A percentile compares a stretch with the other conserved stretches of the same genome.
These are phyloP conservation scores for Salix brachista DNA, from an alignment of 345 rosid species.

Conservation along the genomic window DNA sequence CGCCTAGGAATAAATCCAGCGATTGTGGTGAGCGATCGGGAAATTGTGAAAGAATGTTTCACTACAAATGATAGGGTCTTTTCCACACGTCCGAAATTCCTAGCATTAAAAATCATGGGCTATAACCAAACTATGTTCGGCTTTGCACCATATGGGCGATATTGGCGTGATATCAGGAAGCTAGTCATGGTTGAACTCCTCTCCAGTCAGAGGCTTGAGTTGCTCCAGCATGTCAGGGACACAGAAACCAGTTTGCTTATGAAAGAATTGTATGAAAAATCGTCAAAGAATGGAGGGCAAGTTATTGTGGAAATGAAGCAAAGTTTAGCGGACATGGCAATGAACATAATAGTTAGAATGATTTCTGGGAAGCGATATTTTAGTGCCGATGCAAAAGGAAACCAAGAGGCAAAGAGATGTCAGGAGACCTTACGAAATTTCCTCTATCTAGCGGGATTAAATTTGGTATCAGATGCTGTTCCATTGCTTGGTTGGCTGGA, in stretches of 20 bases:
- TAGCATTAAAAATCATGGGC: neutral
- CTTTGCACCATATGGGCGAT: neutral
- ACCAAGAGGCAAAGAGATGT: neutral
- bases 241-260: neutral
- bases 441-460: neutral
- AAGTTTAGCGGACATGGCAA: neutral
- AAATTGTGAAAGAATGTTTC: neutral
- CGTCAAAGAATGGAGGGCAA: no score
- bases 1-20: neutral
- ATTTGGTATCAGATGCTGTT: neutral
- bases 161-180: conserved; percentile 4
- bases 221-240: neutral
- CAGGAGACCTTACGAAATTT: neutral
- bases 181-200: neutral
- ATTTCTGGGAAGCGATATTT: neutral
- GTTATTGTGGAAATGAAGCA: neutral
- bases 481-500: neutral
- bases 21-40: neutral
- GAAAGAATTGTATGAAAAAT: neutral
- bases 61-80: neutral
- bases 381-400: neutral
- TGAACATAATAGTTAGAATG: conserved; percentile 3
- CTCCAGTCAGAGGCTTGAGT: neutral
- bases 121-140: neutral
- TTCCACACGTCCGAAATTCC: neutral